phyloP scores from a whole-genome alignment of 75 land plant genomes.

The Sequoiadendron giganteum region DNA sequence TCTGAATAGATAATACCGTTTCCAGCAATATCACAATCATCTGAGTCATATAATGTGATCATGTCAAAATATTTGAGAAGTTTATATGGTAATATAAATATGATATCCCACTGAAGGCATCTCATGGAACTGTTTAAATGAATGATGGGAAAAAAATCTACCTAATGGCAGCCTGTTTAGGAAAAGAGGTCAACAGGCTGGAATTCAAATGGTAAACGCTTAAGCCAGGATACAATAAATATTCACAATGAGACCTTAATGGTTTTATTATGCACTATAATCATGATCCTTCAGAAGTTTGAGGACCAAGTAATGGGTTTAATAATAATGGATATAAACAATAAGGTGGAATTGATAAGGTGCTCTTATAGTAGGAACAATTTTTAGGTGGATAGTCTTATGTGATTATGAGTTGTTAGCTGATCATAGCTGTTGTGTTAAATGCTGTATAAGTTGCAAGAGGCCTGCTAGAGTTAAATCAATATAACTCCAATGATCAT shows the following conservation, averaged over 20 bases:
- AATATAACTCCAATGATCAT: background rate
- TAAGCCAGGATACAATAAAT: background rate
- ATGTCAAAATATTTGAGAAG: background rate
- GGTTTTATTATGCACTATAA: background rate
- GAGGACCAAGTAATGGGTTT: background rate
- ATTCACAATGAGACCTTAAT: background rate
- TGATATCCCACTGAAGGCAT: background rate
- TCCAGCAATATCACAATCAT: background rate
- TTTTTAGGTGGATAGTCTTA: background rate
- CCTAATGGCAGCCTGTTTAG: background rate
- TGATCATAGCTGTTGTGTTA: background rate
- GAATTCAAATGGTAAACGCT: background rate
- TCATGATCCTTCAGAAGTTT: background rate
- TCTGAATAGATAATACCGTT: background rate
- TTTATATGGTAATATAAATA: background rate
- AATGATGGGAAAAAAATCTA: background rate
- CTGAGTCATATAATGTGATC: background rate
- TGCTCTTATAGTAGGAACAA: background rate
- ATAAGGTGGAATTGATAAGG: background rate
- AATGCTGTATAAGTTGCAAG: background rate
- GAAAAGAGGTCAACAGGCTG: too few species aligned
- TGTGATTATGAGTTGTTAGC: background rate
- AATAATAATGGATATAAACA: too few species aligned
- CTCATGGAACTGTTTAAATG: background rate
- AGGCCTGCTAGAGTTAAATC: background rate